These are phyloP conservation scores for Cadophora malorum DNA, from an alignment of 2,329 filamentous ascomycete species.

Conservation along the genomic window DNA sequence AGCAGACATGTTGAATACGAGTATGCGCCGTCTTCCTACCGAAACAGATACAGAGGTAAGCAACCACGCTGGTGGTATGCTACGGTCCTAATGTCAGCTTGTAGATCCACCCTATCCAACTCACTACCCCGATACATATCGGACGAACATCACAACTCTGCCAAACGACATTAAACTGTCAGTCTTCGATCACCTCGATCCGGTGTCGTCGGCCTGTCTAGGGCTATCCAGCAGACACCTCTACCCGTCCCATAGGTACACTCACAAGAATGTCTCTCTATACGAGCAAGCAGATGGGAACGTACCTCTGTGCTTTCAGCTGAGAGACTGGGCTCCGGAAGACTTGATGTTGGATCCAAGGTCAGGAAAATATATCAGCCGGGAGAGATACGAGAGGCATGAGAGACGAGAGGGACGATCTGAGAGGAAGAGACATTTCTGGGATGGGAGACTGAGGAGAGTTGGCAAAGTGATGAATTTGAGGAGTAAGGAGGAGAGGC, in stretches of 20 bases:
- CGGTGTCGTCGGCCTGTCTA: constrained; percentile 32
- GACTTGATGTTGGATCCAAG: constrained; percentile 32
- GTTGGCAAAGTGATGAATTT: constrained; percentile 13
- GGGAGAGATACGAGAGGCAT: constrained; percentile 30
- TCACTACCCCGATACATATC: neutral
- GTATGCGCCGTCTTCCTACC: constrained; percentile 13
- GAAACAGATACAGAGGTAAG: constrained; percentile 14
- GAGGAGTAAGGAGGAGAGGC: constrained; percentile 16
- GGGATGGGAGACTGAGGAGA: constrained; percentile 23
- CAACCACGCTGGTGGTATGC: neutral
- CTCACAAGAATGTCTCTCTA: constrained; percentile 31
- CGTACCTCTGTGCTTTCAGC: constrained; percentile 29
- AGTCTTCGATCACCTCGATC: constrained; percentile 35
- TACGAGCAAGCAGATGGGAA: constrained; percentile 28
- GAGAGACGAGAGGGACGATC: constrained; percentile 14
- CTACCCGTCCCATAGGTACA: constrained; percentile 32
- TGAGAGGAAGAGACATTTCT: constrained; percentile 15
- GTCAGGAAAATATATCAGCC: constrained; percentile 30
- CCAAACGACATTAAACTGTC: constrained; percentile 34
- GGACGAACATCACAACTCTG: constrained; percentile 28
- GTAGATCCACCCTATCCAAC: constrained; percentile 8
- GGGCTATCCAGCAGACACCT: constrained; percentile 32
- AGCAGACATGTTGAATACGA: constrained; percentile 7
- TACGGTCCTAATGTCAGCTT: neutral
- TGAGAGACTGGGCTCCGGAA: constrained; percentile 31